A percentile compares a stretch with the other conserved stretches of the same genome.
phyloP scores from a whole-genome alignment of 441 rosid species.

The Populus trichocarpa region DNA sequence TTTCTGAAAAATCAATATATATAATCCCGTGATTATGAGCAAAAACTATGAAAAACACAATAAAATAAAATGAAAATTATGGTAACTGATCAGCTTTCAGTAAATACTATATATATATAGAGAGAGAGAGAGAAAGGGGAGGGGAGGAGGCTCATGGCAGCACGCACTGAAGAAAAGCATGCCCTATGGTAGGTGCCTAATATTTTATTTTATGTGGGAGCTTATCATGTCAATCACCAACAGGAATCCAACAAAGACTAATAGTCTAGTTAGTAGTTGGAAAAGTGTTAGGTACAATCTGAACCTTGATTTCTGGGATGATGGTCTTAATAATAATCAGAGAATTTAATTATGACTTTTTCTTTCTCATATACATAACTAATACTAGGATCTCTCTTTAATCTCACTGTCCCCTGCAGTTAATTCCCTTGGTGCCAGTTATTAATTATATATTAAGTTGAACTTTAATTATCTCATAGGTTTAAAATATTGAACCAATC shows the following conservation, averaged over 20 bases:
- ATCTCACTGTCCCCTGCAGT: slow-evolving; percentile 13
- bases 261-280: slow-evolving; percentile 17
- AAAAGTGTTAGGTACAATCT: slow-evolving; percentile 28
- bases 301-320: slow-evolving; percentile 57
- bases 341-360: neutral
- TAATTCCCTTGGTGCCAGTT: neutral
- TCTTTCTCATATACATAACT: neutral
- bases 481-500: neutral
- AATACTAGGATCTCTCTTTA: slow-evolving; percentile 7
- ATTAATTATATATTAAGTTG: neutral
- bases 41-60: too few species aligned
- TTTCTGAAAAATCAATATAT: too few species aligned
- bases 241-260: neutral
- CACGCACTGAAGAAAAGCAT: neutral
- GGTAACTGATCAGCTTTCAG: too few species aligned
- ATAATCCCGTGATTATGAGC: too few species aligned
- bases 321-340: slow-evolving; percentile 20
- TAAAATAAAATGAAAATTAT: too few species aligned
- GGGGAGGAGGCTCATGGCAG: neutral
- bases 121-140: too few species aligned
- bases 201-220: neutral
- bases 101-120: too few species aligned
- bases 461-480: too few species aligned
- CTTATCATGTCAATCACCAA: neutral
- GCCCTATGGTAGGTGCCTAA: neutral